Conservation (phyloP, 169 alveolate species). For the Cryptosporidium parvum region DNA sequence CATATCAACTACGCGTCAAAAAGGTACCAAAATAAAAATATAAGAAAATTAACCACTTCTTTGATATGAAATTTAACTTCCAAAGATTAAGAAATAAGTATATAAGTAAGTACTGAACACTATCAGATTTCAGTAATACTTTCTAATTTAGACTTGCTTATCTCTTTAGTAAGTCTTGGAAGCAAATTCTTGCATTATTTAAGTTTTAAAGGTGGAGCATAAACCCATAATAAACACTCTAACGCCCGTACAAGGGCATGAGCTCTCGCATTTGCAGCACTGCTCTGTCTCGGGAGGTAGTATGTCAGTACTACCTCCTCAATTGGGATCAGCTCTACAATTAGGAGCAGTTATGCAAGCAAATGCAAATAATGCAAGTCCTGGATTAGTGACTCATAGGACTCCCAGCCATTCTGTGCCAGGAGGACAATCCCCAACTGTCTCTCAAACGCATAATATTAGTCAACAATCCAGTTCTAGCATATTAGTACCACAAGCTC, state of each 20-base stretch:
- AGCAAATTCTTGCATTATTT: neutral
- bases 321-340: conserved; percentile 42
- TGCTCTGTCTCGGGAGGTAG: conserved; percentile 52
- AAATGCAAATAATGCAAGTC: conserved; percentile 20
- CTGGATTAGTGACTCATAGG: conserved; percentile 49
- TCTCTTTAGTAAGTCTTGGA: neutral
- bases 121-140: neutral
- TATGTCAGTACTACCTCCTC: conserved; percentile 60
- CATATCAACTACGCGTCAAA: conserved; percentile 72
- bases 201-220: conserved; percentile 36
- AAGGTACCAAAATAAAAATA: neutral
- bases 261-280: conserved; percentile 64
- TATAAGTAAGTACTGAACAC: neutral
- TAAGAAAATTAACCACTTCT: conserved; percentile 32
- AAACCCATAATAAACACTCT: conserved; percentile 12
- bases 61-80: conserved; percentile 19
- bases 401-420: conserved; percentile 7
- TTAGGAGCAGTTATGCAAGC: conserved; percentile 50
- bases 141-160: neutral
- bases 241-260: conserved; percentile 69
- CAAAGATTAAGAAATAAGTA: neutral
- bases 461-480: conserved; percentile 34
- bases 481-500: conserved; percentile 43
- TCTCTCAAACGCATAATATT: conserved; percentile 23
- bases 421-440: conserved; percentile 65